Base-by-base conservation (phyloP, 352 stramenopile species). In the Phytophthora syringae region DNA sequence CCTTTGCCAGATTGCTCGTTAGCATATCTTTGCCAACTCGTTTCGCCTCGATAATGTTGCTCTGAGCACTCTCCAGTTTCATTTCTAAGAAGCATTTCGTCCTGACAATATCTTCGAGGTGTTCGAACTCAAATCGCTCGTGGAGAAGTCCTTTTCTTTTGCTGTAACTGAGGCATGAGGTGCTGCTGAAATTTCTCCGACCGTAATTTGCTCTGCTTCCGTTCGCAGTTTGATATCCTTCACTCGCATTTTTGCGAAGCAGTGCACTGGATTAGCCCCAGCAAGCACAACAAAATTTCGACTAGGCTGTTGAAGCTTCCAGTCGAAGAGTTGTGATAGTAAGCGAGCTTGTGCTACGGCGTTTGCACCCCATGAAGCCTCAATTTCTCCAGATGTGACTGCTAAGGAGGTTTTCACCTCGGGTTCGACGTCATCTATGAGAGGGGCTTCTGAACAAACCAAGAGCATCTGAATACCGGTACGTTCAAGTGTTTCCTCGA, bases 251-350 rank as follows among this genome's bases (percentile, higher is more conserved):
- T 51, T 76, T 10, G 75, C 70, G 28, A 72, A 65, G 27, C 75
- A 86, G 0, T 72, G 61, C 0, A 76, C 63, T 18, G 68, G 61
- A 36, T 64, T 77, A 3, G 77, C 72, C 2, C 84, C 82, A 27
- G 67, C 61, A 3, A 93, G 55, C 10, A 91, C 28, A 9, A 86
- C 16, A 42, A 81, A 80, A 9, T 88, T 34, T 0, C 82, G 74
- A 2, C 61, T 78, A 21, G 75, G 60, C 16, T 77, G 69, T 40
- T 85, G 67, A 15, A 93, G 48, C 37, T 89, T 90, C 84, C 84
- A 93, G n/a, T 90, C 80, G 30, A 90, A 90, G 5, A 93, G 42
- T 10, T 85, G 28, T 1, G 58, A 69, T 4, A 93, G 54, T 5
- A 93, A 52, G 1, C 82, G 75, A 45, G 73, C 50, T 32, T 89